phyloP scores from a whole-genome alignment of 2,329 filamentous ascomycete species.

The Neonectria faginata region DNA sequence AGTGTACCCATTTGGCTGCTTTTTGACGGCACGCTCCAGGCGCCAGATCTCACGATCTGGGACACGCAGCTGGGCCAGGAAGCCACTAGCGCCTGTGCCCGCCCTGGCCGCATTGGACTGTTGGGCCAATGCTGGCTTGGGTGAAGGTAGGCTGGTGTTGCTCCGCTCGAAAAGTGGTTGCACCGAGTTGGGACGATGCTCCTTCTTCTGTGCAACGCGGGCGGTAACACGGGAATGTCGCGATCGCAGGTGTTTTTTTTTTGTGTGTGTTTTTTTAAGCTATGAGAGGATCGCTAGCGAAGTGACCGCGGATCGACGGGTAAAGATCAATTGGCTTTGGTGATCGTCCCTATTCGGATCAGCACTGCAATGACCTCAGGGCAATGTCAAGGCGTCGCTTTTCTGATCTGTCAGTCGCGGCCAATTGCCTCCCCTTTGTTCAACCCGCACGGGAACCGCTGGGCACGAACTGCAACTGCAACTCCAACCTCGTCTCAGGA shows the following conservation, averaged over 20 bases:
- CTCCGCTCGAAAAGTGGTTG: background rate
- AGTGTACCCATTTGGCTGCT: background rate
- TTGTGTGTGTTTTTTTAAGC: too few species aligned
- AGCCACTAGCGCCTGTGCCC: conserved; percentile 12
- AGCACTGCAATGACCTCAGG: conserved; percentile 6
- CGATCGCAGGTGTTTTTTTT: background rate
- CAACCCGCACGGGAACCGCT: background rate
- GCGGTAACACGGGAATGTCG: conserved; percentile 28
- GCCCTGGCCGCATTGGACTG: conserved; percentile 10
- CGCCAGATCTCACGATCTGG: conserved; percentile 43
- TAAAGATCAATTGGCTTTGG: conserved; percentile 15
- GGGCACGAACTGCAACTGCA: too few species aligned
- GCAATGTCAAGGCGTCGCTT: background rate
- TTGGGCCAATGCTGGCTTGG: conserved; percentile 9
- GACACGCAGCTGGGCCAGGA: conserved; percentile 38
- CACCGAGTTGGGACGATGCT: background rate
- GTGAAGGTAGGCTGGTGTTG: background rate
- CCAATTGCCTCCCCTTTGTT: conserved; percentile 9
- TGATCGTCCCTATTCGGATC: conserved; percentile 5
- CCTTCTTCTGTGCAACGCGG: background rate
- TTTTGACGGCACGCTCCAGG: conserved; percentile 27
- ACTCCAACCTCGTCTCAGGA: background rate
- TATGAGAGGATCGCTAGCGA: background rate
- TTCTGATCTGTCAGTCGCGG: background rate
- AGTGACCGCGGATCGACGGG: background rate